Percentiles rank a stretch among this genome's conserved stretches.
Evolutionary conservation across 352 stramenopile genomes (phyloP).

Genomic region (Phytophthora foliorum): DNA sequence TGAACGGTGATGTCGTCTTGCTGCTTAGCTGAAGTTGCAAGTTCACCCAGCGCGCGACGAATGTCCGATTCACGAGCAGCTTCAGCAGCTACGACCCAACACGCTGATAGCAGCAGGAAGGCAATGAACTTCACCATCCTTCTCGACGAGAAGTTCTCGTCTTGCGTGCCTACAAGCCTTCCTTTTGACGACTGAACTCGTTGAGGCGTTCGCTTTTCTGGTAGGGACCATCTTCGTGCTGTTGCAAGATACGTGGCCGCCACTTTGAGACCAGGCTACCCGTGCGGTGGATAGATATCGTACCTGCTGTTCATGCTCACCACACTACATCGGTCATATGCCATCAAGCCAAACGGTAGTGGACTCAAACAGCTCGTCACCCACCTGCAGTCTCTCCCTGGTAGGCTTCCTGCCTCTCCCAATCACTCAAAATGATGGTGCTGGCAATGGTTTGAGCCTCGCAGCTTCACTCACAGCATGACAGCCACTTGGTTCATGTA

Average conservation of each 20-base stretch:
- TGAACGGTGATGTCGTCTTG: constrained; percentile 13
- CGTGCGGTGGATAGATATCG: constrained; percentile 14
- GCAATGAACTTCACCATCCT: constrained; percentile 18
- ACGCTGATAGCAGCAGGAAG: constrained; percentile 23
- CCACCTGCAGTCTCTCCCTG: background rate
- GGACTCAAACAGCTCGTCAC: constrained; percentile 6
- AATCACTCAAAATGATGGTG: background rate
- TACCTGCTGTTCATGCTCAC: constrained; percentile 14
- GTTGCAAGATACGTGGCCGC: constrained; percentile 15
- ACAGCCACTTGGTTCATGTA: background rate
- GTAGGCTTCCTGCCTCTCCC: background rate
- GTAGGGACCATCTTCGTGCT: constrained; percentile 31
- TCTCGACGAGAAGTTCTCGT: too few relatives aligned
- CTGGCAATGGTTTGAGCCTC: too few relatives aligned
- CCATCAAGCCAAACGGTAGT: background rate
- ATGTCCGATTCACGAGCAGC: constrained; percentile 23
- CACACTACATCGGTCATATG: constrained; percentile 14
- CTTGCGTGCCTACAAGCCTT: background rate
- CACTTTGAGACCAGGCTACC: constrained; percentile 10
- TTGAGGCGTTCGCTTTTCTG: constrained; percentile 10
- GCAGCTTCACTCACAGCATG: too few relatives aligned
- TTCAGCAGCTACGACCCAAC: constrained; percentile 9
- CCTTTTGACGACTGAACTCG: constrained; percentile 35
- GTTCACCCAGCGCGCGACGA: constrained; percentile 19
- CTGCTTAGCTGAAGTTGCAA: constrained; percentile 16